These are phyloP conservation scores for Rhizomucor pusillus DNA, from an alignment of 371 early-diverging fungal genomes.

Conservation along the genomic window DNA sequence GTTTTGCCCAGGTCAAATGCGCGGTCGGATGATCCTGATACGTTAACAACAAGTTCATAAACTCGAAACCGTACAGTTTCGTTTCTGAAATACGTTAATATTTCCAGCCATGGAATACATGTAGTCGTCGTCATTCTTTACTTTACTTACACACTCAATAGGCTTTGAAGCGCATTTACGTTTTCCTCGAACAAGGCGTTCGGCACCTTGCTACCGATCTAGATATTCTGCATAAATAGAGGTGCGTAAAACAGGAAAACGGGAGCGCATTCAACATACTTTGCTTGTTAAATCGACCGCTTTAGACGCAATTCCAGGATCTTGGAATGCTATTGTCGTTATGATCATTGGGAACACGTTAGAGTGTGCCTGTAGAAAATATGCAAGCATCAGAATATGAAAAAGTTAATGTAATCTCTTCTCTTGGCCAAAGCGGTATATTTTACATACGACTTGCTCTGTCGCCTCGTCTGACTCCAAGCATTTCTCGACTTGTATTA, in stretches of 20 bases:
- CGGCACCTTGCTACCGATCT: not conserved
- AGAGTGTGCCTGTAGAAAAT: constrained; percentile 32
- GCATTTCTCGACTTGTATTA: constrained; percentile 45
- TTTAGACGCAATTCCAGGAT: constrained; percentile 37
- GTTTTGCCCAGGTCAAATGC: constrained; percentile 36
- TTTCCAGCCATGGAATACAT: too few species aligned
- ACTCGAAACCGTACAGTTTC: constrained; percentile 49
- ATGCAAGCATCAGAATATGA: not conserved
- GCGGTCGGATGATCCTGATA: constrained; percentile 37
- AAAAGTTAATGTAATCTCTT: too few species aligned
- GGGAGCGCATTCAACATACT: constrained; percentile 6
- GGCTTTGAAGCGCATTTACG: not conserved
- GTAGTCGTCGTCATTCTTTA: not conserved
- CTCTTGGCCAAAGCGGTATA: too few species aligned
- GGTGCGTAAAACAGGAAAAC: not conserved
- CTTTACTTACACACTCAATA: not conserved
- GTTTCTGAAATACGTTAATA: constrained; percentile 33
- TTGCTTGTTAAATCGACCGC: constrained; percentile 35
- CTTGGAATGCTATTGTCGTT: constrained; percentile 41
- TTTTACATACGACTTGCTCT: constrained; percentile 20
- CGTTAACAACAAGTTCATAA: constrained; percentile 41
- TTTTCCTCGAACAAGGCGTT: not conserved
- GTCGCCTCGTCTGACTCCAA: constrained; percentile 16
- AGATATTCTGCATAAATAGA: not conserved
- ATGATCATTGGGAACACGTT: constrained; percentile 32